Base-by-base conservation (phyloP, 2,329 filamentous ascomycete species). In the Neonectria faginata region DNA sequence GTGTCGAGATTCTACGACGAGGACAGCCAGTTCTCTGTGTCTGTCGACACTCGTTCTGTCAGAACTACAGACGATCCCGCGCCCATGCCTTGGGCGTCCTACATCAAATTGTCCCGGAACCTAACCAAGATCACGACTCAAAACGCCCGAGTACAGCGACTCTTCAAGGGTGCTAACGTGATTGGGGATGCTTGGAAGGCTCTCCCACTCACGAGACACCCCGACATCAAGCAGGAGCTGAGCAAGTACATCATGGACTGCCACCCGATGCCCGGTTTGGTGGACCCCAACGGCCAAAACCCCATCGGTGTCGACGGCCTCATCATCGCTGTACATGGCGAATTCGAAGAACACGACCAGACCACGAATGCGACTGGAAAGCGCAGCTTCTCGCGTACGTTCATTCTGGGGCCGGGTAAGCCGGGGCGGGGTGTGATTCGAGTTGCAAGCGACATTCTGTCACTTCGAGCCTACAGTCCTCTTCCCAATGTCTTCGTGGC, bases 191-290 rank as follows among this genome's bases (percentile, higher is more conserved):
- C 89, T 18, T 97, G 93, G 90, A 85, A 86, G 59, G 81, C 81
- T 3, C 83, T 97, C 3, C 94, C 94, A 0, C 80, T 82, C 44
- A 95, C 93, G 9, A 87, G 86, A 48, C 94, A 97, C 75, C 91
- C 93, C 1, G 86, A 91, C 72, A 86, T 97, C 67, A 82, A 85
- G 53, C 80, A 85, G 1, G 87, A 92, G 51, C 80, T 89, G 12
- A 84, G 87, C 73, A 92, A 94, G 72, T 97, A 93, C 84, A 87
- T 93, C 57, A 89, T 97, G 75, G 93, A 97, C 78, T 94, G 92
- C 70, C 90, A 93, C 72, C 86, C 91, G 16, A 82, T 94, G 36
- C 87, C 90, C 2, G 89, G 90, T 36, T 84, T 97, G 25, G 85
- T 86, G 3, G 93, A 97, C 71, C 89, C 89, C 3, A 86, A 85